Percentiles rank a stretch among this genome's conserved stretches.
Conservation (phyloP, 2,329 filamentous ascomycete genomes). For the Macrophomina tecta region DNA sequence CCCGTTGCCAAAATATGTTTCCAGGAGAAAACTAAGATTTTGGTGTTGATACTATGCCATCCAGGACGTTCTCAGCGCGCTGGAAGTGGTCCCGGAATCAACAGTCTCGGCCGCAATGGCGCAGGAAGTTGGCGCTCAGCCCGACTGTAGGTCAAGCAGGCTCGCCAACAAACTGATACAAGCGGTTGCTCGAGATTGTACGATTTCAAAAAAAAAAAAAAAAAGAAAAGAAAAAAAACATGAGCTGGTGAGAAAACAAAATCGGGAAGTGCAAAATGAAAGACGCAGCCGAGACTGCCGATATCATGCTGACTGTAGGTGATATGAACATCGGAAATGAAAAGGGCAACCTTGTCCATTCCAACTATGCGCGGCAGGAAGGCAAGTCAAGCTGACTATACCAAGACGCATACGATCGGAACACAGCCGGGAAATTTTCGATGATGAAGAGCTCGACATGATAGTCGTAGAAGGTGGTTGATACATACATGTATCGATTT, state of each 20-base stretch:
- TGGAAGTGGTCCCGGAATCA: neutral
- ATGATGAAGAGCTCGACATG: conserved; percentile 26
- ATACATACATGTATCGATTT: conserved; percentile 27
- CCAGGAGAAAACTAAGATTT: conserved; percentile 26
- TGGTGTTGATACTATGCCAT: conserved; percentile 24
- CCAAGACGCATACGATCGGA: conserved; percentile 26
- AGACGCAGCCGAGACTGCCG: neutral
- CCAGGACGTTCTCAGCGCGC: neutral
- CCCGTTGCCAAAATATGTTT: conserved; percentile 10
- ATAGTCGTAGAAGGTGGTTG: conserved; percentile 22
- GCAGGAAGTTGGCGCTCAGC: neutral
- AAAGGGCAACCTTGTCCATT: conserved; percentile 11
- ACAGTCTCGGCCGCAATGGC: neutral
- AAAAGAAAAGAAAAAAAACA: conserved; percentile 18
- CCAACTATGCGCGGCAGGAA: conserved; percentile 17
- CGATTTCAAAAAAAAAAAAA: conserved; percentile 20
- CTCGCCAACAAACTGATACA: neutral
- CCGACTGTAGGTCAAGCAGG: neutral
- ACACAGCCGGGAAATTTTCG: conserved; percentile 26
- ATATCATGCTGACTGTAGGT: conserved; percentile 24
- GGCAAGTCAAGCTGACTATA: conserved; percentile 26
- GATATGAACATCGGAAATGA: conserved; percentile 23
- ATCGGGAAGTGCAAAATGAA: conserved; percentile 24
- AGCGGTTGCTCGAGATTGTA: conserved; percentile 8
- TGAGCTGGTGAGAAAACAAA: conserved; percentile 17